A percentile compares a stretch with the other conserved stretches of the same genome.
Evolutionary conservation across 1,284 basidiomycete genomes (phyloP).

Genomic region (Rhodotorula sp.): DNA sequence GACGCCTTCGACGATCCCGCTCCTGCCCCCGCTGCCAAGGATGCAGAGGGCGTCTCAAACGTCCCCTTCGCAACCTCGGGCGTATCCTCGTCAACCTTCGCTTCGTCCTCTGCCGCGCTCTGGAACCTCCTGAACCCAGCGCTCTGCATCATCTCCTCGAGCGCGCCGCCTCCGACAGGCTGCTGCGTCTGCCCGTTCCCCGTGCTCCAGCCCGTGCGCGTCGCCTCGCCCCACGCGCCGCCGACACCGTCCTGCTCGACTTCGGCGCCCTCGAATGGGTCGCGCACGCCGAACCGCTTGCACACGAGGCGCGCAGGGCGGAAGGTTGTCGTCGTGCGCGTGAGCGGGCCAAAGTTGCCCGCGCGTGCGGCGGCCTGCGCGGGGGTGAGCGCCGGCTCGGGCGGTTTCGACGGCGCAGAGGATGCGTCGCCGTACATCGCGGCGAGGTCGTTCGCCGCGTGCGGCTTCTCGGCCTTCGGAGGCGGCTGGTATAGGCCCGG

Average conservation of each 20-base stretch:
- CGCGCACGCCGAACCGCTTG: constrained; percentile 90
- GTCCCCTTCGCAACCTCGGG: constrained; percentile 18
- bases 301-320: constrained; percentile 79
- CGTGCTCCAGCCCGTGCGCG: constrained; percentile 7
- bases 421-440: constrained; percentile 49
- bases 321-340: constrained; percentile 68
- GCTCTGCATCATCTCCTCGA: constrained; percentile 41
- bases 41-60: constrained; percentile 8
- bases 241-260: constrained; percentile 14
- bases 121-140: constrained; percentile 30
- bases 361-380: constrained; percentile 75
- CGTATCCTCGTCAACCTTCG: constrained; percentile 7
- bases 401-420: constrained; percentile 43
- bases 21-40: background rate
- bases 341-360: constrained; percentile 85
- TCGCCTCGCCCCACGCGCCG: constrained; percentile 37
- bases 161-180: constrained; percentile 32
- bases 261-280: constrained; percentile 63
- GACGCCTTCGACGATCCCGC: background rate
- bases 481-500: constrained; percentile 46
- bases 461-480: constrained; percentile 62
- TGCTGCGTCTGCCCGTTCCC: constrained; percentile 12
- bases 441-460: constrained; percentile 49
- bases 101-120: constrained; percentile 13
- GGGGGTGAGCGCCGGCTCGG: constrained; percentile 61